Base-by-base conservation (phyloP, 2,329 filamentous ascomycete species). In the Ceratocystiopsis brevicomis region DNA sequence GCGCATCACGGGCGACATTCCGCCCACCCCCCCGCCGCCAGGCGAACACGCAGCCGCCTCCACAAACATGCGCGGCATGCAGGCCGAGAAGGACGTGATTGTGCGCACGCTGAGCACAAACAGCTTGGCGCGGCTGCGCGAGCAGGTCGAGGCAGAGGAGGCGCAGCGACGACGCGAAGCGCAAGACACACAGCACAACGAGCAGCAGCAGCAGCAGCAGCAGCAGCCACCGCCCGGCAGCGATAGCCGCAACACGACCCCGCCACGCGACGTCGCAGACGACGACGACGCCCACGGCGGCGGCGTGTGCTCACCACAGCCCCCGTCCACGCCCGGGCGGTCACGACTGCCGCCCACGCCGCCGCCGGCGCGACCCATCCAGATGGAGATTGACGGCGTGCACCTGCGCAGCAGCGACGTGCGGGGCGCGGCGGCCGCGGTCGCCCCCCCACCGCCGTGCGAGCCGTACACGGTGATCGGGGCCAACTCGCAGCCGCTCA, bases 1-100 rank as follows among this genome's bases (percentile, higher is more conserved):
- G 25, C 70, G 71, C 49, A 66, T 78, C 46, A 83, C 80, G 2
- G 81, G 82, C 54, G 83, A 93, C 54, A 67, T 90, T 13, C 83
- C 82, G 18, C 81, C 80, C 15, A 90, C 79, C n/a, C 82, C 80
- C 44, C 79, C 81, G 6, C 70, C 78, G 2, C 69, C 68, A 43
- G 69, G 68, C 19, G 73, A 73, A 0, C 69, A 68, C 3, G 70
- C 76, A n/a, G 76, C 19, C 19, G 76, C 19, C 19, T 21, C 79
- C 18, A 46, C 43, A 9, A 66, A 76, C 54, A 74, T 78, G 71
- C 67, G 65, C 48, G 70, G 66, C 30, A 71, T 78, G 64, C 69
- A 75, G 52, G 66, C 65, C 19, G 75, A 78, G 53, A 78, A 77
- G 55, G 68, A 69, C 45, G 70, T 64, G 42, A 73, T 78, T 45